Conservation (phyloP, 495 filamentous ascomycete species). For the Thozetella sp. region DNA sequence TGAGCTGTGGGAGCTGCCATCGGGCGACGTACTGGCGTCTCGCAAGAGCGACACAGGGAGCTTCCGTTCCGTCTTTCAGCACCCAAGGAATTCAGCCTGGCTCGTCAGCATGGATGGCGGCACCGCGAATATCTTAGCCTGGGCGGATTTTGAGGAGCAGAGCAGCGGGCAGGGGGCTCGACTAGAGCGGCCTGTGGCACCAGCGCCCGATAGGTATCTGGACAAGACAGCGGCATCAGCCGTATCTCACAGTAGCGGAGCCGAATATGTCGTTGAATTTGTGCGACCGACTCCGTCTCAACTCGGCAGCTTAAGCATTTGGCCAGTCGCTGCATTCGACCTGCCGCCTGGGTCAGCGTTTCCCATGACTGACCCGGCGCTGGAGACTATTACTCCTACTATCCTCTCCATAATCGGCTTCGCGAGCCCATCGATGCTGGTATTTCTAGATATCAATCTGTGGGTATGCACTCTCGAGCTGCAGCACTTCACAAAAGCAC, state of each 20-base stretch:
- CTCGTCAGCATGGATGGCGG: conserved; percentile 11
- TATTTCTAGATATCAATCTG: conserved; percentile 22
- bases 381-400: neutral
- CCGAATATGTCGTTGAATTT: conserved; percentile 10
- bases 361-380: neutral
- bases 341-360: neutral
- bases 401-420: conserved; percentile 12
- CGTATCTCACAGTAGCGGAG: neutral
- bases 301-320: conserved; percentile 2
- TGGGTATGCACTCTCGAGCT: conserved; percentile 27
- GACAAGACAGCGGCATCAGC: too few species aligned
- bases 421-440: conserved; percentile 10
- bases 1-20: conserved; percentile 19
- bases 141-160: conserved; percentile 17
- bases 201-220: too few species aligned
- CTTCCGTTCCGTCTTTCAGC: conserved; percentile 5
- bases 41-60: neutral
- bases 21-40: conserved; percentile 7
- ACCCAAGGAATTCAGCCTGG: conserved; percentile 14
- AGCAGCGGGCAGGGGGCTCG: too few species aligned
- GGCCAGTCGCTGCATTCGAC: conserved; percentile 13
- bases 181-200: too few species aligned
- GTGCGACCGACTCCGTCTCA: neutral
- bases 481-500: neutral
- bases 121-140: conserved; percentile 17